phyloP scores from a whole-genome alignment of 2,329 filamentous ascomycete genomes.

The Diaporthe capsici region DNA sequence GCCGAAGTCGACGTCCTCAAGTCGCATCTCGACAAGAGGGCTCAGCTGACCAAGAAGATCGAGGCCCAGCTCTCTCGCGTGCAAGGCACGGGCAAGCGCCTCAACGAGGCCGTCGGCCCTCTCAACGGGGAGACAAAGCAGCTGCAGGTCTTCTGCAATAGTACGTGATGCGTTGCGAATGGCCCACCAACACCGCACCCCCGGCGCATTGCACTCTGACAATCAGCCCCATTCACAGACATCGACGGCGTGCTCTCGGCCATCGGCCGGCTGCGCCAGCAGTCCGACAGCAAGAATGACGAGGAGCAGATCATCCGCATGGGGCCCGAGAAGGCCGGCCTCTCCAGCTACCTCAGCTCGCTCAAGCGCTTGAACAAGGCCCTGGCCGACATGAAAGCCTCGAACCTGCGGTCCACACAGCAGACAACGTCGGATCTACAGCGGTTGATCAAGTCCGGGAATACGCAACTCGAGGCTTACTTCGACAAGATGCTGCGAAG shows the following conservation, averaged over 20 bases:
- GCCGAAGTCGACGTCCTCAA: constrained; percentile 80
- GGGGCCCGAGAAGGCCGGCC: constrained; percentile 85
- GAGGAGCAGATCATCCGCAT: constrained; percentile 93
- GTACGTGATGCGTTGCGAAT: constrained; percentile 58
- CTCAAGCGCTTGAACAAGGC: constrained; percentile 90
- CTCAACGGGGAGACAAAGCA: constrained; percentile 93
- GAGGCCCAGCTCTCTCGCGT: constrained; percentile 87
- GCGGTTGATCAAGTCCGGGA: constrained; percentile 82
- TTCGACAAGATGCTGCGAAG: constrained; percentile 82
- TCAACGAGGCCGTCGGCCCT: constrained; percentile 91
- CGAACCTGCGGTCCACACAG: constrained; percentile 94
- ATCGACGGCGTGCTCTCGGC: constrained; percentile 88
- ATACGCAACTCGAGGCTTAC: constrained; percentile 84
- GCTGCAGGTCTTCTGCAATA: constrained; percentile 88
- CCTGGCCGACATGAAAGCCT: constrained; percentile 85
- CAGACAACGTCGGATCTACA: constrained; percentile 86
- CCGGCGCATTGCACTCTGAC: constrained; percentile 19
- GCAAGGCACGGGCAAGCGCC: constrained; percentile 89
- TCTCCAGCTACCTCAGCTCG: constrained; percentile 88
- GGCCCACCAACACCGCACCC: constrained; percentile 6
- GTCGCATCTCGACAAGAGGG: constrained; percentile 88
- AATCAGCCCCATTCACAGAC: constrained; percentile 63
- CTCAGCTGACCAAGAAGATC: constrained; percentile 94
- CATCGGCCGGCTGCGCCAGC: constrained; percentile 89
- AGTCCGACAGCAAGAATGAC: constrained; percentile 90